Evolutionary conservation across 208 protist species (phyloP).

Genomic region (Leishmania braziliensis): DNA sequence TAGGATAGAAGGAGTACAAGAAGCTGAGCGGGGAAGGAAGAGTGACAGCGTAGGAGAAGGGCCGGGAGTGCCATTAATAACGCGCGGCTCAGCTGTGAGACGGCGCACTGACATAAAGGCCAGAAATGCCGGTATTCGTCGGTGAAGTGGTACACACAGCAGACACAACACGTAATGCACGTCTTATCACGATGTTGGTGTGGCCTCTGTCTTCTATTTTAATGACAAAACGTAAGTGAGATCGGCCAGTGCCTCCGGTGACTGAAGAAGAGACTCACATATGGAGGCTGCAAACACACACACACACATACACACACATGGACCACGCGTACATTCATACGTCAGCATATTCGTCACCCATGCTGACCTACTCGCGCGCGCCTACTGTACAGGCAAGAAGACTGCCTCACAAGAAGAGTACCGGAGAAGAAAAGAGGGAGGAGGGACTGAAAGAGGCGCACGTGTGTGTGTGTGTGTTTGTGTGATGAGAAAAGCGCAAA

Average conservation of each 20-base stretch:
- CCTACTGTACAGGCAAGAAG: not conserved
- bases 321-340: not conserved
- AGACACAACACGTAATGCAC: not conserved
- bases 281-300: not conserved
- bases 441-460: not conserved
- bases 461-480: not conserved
- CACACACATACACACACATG: not conserved
- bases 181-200: not conserved
- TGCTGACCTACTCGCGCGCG: not conserved
- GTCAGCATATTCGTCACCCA: not conserved
- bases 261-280: not conserved
- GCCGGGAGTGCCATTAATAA: not conserved
- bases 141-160: not conserved
- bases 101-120: not conserved
- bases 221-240: conserved; percentile 1
- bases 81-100: not conserved
- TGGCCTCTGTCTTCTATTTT: not conserved
- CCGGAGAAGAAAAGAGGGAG: not conserved
- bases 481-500: not conserved
- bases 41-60: not conserved
- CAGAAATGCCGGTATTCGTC: not conserved
- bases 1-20: not conserved
- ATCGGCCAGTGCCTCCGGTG: not conserved
- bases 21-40: not conserved
- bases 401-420: not conserved